phyloP scores from a whole-genome alignment of 1,139 yeast genomes.

The Casaregolazyma lundiana region DNA sequence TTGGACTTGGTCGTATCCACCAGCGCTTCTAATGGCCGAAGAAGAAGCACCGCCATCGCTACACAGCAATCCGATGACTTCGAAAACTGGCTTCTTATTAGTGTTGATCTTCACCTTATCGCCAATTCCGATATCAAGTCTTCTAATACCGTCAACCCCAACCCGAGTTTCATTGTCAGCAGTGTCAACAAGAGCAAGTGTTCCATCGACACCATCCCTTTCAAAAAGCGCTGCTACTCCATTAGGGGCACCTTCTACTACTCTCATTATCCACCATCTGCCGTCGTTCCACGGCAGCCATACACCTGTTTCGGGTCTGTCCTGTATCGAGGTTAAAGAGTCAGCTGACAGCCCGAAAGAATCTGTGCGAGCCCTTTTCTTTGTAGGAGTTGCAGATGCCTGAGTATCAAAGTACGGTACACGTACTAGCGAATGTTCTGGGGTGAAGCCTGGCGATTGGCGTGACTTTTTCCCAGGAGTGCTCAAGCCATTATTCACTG shows the following conservation, averaged over 20 bases:
- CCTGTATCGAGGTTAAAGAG: neutral
- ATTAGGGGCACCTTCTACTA: slow-evolving; percentile 11
- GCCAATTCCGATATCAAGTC: slow-evolving; percentile 20
- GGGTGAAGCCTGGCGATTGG: slow-evolving; percentile 7
- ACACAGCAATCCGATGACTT: slow-evolving; percentile 13
- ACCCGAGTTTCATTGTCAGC: slow-evolving; percentile 12
- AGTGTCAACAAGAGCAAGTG: neutral
- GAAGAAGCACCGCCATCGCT: neutral
- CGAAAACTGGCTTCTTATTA: slow-evolving; percentile 15
- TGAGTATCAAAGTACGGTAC: slow-evolving; percentile 11
- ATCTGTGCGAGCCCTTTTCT: neutral
- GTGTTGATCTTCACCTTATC: slow-evolving; percentile 18
- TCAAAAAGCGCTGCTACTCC: slow-evolving; percentile 7
- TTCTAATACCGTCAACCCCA: slow-evolving; percentile 19
- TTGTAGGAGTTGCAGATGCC: slow-evolving; percentile 8
- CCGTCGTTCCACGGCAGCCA: slow-evolving; percentile 21
- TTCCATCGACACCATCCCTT: neutral
- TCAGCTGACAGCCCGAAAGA: neutral
- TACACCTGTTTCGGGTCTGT: slow-evolving; percentile 9
- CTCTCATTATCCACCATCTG: slow-evolving; percentile 17
- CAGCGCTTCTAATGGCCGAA: neutral
- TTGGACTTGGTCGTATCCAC: slow-evolving; percentile 5
- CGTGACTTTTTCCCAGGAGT: neutral
- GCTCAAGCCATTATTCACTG: neutral
- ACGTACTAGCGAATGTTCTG: slow-evolving; percentile 8